A percentile compares a stretch with the other conserved stretches of the same genome.
phyloP scores from a whole-genome alignment of 148 eudicot genomes.

The Arbutus unedo region DNA sequence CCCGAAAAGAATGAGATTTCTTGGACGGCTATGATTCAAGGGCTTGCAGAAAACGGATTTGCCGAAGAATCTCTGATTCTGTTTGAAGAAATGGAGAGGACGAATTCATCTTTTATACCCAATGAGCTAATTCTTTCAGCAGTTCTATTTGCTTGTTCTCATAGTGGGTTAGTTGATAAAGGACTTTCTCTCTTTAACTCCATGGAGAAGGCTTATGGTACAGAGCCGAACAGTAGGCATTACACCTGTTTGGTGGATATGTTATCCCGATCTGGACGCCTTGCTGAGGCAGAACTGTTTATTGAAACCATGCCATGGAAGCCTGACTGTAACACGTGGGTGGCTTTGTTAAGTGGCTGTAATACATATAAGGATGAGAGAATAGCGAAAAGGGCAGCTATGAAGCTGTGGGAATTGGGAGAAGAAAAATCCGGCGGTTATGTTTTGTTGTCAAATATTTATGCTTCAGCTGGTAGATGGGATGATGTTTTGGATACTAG shows the following conservation, averaged over 20 bases:
- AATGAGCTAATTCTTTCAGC: slow-evolving; percentile 44
- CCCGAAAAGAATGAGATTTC: slow-evolving; percentile 34
- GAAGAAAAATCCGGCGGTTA: slow-evolving; percentile 38
- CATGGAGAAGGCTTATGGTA: slow-evolving; percentile 34
- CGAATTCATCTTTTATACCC: slow-evolving; percentile 17
- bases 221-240: slow-evolving; percentile 35
- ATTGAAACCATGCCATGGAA: slow-evolving; percentile 32
- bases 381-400: slow-evolving; percentile 31
- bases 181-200: slow-evolving; percentile 40
- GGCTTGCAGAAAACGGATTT: slow-evolving; percentile 52
- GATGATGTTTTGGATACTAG: slow-evolving; percentile 32
- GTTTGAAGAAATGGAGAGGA: slow-evolving; percentile 40
- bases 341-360: slow-evolving; percentile 43
- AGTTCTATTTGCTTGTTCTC: slow-evolving; percentile 48
- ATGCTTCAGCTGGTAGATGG: slow-evolving; percentile 54
- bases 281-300: slow-evolving; percentile 38
- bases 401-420: slow-evolving; percentile 25
- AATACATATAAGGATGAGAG: slow-evolving; percentile 24
- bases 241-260: slow-evolving; percentile 43
- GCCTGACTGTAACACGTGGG: slow-evolving; percentile 36
- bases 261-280: slow-evolving; percentile 43
- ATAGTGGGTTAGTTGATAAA: slow-evolving; percentile 42
- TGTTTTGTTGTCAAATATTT: slow-evolving; percentile 41
- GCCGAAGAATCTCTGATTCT: slow-evolving; percentile 34
- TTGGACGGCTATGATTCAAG: slow-evolving; percentile 57